phyloP scores from a whole-genome alignment of 2,329 filamentous ascomycete genomes.

The Cercospora berteroae region DNA sequence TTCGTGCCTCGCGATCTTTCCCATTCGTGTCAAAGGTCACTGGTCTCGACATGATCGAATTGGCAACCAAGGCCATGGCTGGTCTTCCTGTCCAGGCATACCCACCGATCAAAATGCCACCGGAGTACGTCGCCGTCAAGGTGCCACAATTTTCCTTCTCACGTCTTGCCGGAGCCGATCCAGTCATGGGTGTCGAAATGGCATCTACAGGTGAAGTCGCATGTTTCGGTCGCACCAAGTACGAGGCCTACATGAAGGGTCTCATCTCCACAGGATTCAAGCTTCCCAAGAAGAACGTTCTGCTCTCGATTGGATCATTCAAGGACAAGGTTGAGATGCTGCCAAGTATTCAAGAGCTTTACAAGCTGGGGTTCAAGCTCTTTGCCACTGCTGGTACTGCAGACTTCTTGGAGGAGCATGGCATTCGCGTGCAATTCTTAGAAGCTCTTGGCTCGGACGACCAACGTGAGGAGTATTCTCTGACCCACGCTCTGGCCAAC shows the following conservation, averaged over 20 bases:
- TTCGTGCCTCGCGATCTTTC: constrained; percentile 92
- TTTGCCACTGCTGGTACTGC: constrained; percentile 96
- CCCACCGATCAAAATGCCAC: constrained; percentile 70
- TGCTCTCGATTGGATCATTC: constrained; percentile 93
- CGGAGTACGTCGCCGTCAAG: constrained; percentile 91
- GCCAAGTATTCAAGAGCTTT: constrained; percentile 83
- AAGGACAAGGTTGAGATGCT: constrained; percentile 99
- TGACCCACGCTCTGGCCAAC: constrained; percentile 94
- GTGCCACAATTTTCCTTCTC: constrained; percentile 99
- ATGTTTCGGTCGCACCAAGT: constrained; percentile 92
- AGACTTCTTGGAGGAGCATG: constrained; percentile 92
- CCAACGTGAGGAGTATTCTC: constrained; percentile 92
- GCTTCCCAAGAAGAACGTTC: constrained; percentile 90
- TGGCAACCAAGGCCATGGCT: constrained; percentile 97
- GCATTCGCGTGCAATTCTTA: constrained; percentile 86
- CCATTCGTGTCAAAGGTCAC: constrained; percentile 98
- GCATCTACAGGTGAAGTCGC: constrained; percentile 97
- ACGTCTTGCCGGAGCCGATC: constrained; percentile 89
- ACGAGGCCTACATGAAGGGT: constrained; percentile 96
- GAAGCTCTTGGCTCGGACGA: constrained; percentile 79
- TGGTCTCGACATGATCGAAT: constrained; percentile 95
- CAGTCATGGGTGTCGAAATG: constrained; percentile 97
- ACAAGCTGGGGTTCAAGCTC: constrained; percentile 89
- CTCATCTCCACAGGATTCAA: constrained; percentile 94
- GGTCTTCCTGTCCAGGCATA: constrained; percentile 79